phyloP scores from a whole-genome alignment of 129 eudicot species.

The Pulicaria dysenterica region DNA sequence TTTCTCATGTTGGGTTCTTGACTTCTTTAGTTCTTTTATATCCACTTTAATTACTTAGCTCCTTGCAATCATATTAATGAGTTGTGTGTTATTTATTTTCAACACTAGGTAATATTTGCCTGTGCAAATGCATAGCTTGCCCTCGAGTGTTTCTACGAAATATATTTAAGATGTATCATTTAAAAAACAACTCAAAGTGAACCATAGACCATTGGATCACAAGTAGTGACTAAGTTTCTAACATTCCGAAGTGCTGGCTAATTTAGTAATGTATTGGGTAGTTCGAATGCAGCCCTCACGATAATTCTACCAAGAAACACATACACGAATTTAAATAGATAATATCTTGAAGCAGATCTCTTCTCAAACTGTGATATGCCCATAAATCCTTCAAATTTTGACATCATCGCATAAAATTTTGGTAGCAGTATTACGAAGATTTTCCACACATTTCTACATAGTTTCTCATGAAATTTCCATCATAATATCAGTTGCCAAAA shows the following conservation, averaged over 20 bases:
- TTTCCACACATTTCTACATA: conserved; percentile 74
- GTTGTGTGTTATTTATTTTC: too few relatives aligned
- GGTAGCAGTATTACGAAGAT: conserved; percentile 82
- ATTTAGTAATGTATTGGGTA: conserved; percentile 64
- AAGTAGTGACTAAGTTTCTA: too few relatives aligned
- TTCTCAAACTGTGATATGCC: conserved; percentile 78
- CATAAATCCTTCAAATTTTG: conserved; percentile 85
- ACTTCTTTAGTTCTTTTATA: too few relatives aligned
- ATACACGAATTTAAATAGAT: conserved; percentile 73
- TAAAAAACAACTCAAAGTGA: conserved; percentile 2
- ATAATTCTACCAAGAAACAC: conserved; percentile 87
- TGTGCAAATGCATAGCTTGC: too few relatives aligned
- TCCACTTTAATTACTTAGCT: too few relatives aligned
- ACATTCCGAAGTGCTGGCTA: conserved; percentile 78
- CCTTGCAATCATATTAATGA: too few relatives aligned
- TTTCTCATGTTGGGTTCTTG: too few relatives aligned
- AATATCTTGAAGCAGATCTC: conserved; percentile 82
- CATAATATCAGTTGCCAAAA: background rate
- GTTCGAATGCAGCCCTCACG: conserved; percentile 80
- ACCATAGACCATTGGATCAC: background rate
- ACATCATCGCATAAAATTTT: conserved; percentile 76
- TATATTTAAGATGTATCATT: too few relatives aligned
- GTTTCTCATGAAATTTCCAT: conserved; percentile 9
- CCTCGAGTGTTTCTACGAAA: too few relatives aligned
- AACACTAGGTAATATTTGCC: too few relatives aligned